Conservation (phyloP, 2,329 filamentous ascomycete genomes). For the Huntiella savannae region DNA sequence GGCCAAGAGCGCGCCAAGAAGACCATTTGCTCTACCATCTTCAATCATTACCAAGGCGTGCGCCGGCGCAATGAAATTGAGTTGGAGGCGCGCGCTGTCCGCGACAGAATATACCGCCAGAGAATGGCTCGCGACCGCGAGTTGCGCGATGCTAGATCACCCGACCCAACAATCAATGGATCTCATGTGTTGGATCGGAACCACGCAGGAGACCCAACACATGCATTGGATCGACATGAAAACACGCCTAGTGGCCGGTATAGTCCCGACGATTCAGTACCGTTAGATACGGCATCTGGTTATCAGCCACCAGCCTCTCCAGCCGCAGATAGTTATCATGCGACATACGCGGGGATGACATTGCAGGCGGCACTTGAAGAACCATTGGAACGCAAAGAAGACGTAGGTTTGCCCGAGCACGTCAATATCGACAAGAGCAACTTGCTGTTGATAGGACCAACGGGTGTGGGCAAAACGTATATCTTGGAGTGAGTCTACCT, state of each 20-base stretch:
- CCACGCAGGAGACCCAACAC: no score
- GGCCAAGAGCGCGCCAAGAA: constrained; percentile 92
- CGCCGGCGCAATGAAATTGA: constrained; percentile 64
- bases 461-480: constrained; percentile 88
- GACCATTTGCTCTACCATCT: constrained; percentile 77
- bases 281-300: constrained; percentile 12
- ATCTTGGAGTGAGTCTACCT: constrained; percentile 46
- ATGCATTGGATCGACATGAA: no score
- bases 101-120: constrained; percentile 51
- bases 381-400: constrained; percentile 31
- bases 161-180: not conserved
- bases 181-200: no score
- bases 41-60: constrained; percentile 88
- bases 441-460: constrained; percentile 73
- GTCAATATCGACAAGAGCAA: constrained; percentile 92
- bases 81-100: constrained; percentile 35
- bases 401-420: constrained; percentile 23
- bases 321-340: not conserved
- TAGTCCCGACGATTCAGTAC: constrained; percentile 14
- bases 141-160: constrained; percentile 15
- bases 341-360: not conserved
- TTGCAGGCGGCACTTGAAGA: constrained; percentile 16
- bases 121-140: constrained; percentile 50
- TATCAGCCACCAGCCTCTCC: not conserved
- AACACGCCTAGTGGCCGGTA: not conserved